A percentile compares a stretch with the other conserved stretches of the same genome.
phyloP scores from a whole-genome alignment of 768 basidiomycete genomes.

The Tricholomella constricta region DNA sequence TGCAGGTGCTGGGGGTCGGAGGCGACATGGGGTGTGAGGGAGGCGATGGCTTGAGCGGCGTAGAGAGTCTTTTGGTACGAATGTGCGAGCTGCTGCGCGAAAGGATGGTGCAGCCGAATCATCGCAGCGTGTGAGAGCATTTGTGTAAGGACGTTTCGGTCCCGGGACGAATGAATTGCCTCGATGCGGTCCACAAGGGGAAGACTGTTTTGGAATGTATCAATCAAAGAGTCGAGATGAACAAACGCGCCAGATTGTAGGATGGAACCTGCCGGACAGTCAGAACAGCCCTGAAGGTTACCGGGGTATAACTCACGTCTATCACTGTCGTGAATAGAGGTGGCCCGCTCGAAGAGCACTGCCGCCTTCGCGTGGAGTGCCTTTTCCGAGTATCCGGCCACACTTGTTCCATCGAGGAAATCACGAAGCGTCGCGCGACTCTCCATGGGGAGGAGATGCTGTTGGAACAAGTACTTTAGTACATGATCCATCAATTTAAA shows the following conservation, averaged over 20 bases:
- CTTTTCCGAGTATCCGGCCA: slow-evolving; percentile 5
- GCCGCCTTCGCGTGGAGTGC: slow-evolving; percentile 8
- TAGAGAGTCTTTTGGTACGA: no score
- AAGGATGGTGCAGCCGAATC: no score
- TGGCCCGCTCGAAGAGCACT: slow-evolving; percentile 2
- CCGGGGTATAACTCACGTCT: not conserved
- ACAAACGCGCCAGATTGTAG: slow-evolving; percentile 3
- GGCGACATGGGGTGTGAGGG: not conserved
- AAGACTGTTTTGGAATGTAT: not conserved
- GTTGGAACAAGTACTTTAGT: not conserved
- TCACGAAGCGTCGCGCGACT: not conserved
- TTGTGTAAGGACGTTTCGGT: no score
- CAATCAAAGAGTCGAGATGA: slow-evolving; percentile 7
- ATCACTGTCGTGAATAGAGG: not conserved
- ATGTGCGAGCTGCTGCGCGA: no score
- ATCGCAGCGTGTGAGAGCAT: no score
- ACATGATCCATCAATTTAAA: not conserved
- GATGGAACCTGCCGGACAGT: not conserved
- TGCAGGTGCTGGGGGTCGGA: not conserved
- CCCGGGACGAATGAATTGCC: not conserved
- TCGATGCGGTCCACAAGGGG: not conserved
- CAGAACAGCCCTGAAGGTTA: not conserved
- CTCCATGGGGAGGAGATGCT: not conserved
- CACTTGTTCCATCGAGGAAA: slow-evolving; percentile 4
- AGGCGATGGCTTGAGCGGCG: slow-evolving; percentile 6